A percentile compares a stretch with the other conserved stretches of the same genome.
Evolutionary conservation across 371 early-diverging fungal genomes (phyloP).

Genomic region (Actinomucor elegans): DNA sequence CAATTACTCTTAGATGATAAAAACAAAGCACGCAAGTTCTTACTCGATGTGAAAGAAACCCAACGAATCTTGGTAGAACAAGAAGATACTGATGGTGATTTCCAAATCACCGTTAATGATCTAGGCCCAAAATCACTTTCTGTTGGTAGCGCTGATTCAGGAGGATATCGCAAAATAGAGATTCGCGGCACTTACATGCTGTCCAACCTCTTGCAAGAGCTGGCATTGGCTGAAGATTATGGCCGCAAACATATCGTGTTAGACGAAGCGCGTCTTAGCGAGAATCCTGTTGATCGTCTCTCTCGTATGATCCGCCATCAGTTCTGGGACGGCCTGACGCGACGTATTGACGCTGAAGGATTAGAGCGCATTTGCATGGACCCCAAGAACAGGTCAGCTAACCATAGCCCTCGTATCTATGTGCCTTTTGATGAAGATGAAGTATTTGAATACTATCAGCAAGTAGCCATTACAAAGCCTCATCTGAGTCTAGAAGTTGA

Average conservation of each 20-base stretch:
- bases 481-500: slow-evolving; percentile 77
- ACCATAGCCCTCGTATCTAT: slow-evolving; percentile 80
- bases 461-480: slow-evolving; percentile 57
- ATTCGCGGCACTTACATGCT: slow-evolving; percentile 91
- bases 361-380: slow-evolving; percentile 85
- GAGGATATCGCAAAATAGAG: slow-evolving; percentile 79
- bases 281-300: slow-evolving; percentile 88
- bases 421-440: slow-evolving; percentile 76
- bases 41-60: slow-evolving; percentile 81
- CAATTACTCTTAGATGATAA: slow-evolving; percentile 57
- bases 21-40: slow-evolving; percentile 63
- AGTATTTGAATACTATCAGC: slow-evolving; percentile 73
- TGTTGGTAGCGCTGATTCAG: slow-evolving; percentile 80
- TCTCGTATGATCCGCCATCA: slow-evolving; percentile 84
- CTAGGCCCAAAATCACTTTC: slow-evolving; percentile 83
- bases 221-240: slow-evolving; percentile 82
- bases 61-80: slow-evolving; percentile 77
- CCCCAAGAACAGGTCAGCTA: slow-evolving; percentile 79
- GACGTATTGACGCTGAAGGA: slow-evolving; percentile 88
- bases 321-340: slow-evolving; percentile 91
- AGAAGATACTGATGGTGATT: slow-evolving; percentile 92
- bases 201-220: slow-evolving; percentile 90
- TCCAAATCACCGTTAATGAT: slow-evolving; percentile 89
- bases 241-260: slow-evolving; percentile 78
- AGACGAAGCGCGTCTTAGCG: slow-evolving; percentile 79